phyloP scores from a whole-genome alignment of 345 rosid species.

The Corchorus olitorius region DNA sequence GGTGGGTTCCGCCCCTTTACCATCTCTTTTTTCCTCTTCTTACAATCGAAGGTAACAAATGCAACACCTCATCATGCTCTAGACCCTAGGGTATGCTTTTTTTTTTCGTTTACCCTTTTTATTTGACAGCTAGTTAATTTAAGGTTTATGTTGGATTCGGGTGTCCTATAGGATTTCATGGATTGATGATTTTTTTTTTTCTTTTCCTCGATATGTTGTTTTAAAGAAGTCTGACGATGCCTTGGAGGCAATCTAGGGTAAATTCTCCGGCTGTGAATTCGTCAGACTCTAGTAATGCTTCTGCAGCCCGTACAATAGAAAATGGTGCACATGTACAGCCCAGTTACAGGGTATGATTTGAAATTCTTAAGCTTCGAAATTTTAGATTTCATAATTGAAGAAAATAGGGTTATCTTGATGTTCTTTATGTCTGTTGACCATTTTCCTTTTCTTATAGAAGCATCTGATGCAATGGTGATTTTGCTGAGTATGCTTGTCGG shows the following conservation, averaged over 20 bases:
- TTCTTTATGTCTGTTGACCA: neutral
- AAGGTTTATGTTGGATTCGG: conserved; percentile 17
- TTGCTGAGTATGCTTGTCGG: too few species aligned
- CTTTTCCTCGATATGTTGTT: conserved; percentile 29
- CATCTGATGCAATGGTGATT: conserved; percentile 50
- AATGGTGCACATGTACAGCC: conserved; percentile 52
- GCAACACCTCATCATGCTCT: neutral
- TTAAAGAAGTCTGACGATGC: conserved; percentile 69
- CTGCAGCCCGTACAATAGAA: conserved; percentile 43
- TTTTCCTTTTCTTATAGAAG: conserved; percentile 33
- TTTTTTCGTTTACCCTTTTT: neutral
- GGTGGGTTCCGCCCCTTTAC: conserved; percentile 65
- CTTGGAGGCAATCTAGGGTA: conserved; percentile 75
- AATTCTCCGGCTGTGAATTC: conserved; percentile 43
- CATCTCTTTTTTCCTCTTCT: conserved; percentile 41
- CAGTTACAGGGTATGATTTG: conserved; percentile 58
- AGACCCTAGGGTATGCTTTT: conserved; percentile 6
- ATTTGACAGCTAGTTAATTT: neutral
- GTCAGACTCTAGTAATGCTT: conserved; percentile 41
- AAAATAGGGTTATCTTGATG: neutral
- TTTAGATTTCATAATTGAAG: neutral
- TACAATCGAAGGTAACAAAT: conserved; percentile 60
- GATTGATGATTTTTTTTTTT: neutral
- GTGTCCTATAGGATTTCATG: neutral
- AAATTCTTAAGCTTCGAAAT: too few species aligned